Base-by-base conservation (phyloP, 176 grass and related monocot species). In the Puccinellia tenuiflora region DNA sequence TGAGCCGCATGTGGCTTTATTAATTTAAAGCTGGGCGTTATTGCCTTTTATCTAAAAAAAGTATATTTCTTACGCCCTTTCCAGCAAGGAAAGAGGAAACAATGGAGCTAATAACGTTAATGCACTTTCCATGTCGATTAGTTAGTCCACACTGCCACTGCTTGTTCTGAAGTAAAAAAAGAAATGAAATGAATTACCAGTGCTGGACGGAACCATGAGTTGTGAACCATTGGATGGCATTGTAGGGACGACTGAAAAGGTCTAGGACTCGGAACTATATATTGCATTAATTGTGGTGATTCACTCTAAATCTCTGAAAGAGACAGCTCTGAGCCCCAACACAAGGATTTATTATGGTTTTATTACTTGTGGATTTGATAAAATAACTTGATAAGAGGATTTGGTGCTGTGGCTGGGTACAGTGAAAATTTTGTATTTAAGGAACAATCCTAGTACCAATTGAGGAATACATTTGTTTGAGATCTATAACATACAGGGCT, bases 391-490 rank as follows among this genome's bases (percentile, higher is more conserved):
- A 16, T n/a, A 17, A n/a, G 54, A 8, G 0, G 26, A 29, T 37
- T 75, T 76, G 20, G n/a, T 77, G n/a, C 18, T 77, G 17, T 42
- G 11, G 69, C 13, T 3, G 33, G 18, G 10, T 31, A 11, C 56
- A 80, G 3, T 68, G 38, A 35, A 29, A 76, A 11, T 55, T 68
- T 83, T 50, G 35, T 18, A 52, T 61, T 70, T 83, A 15, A 71
- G 22, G 52, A 83, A 78, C 70, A 80, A 50, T 25, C 70, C 43
- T 4, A 5, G 40, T 48, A 10, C 39, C 69, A 73, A 18, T 43
- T 14, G 8, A 31, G 25, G 31, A 61, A 88, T 78, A 80, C n/a
- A 57, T 87, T 66, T 83, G 25, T 53, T 59, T 25, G 25, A 83
- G 68, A 88, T 73, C 40, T 45, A 29, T 17, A 18, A 45, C 6